phyloP scores from a whole-genome alignment of 768 basidiomycete species.

The Naematelia encephala region DNA sequence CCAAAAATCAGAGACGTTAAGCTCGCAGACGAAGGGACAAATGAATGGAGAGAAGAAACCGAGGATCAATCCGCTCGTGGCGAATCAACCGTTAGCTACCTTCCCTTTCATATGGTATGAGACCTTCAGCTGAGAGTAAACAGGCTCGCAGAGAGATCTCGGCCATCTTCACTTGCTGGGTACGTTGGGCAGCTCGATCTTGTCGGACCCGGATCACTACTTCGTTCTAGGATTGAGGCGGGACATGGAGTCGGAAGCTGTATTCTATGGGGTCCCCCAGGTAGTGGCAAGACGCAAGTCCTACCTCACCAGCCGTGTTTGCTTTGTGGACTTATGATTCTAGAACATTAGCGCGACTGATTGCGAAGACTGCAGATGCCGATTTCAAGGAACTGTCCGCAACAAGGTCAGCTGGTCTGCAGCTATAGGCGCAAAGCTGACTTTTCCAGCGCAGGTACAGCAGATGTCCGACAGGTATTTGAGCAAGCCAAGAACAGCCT shows the following conservation, averaged over 20 bases:
- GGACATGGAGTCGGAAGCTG: conserved; percentile 55
- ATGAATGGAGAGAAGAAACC: conserved; percentile 32
- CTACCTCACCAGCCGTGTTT: not conserved
- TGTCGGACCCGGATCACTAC: conserved; percentile 59
- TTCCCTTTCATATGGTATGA: not conserved
- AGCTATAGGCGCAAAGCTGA: conserved; percentile 46
- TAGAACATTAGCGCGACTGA: conserved; percentile 65
- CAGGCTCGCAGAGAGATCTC: conserved; percentile 65
- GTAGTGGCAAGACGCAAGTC: conserved; percentile 50
- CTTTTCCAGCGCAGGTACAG: conserved; percentile 52
- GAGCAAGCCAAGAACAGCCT: conserved; percentile 71
- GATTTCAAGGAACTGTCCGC: conserved; percentile 74
- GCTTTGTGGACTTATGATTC: conserved; percentile 5
- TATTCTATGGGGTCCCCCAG: conserved; percentile 50
- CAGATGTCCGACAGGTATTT: conserved; percentile 68
- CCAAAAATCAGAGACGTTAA: not conserved
- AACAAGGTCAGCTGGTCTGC: conserved; percentile 53
- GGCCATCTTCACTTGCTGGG: conserved; percentile 63
- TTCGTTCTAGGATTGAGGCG: conserved; percentile 59
- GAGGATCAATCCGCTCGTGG: conserved; percentile 38
- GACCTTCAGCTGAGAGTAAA: not conserved
- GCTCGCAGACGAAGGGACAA: conserved; percentile 1
- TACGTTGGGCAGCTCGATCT: conserved; percentile 72
- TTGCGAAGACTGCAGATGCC: conserved; percentile 61
- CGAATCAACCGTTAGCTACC: conserved; percentile 46